Evolutionary conservation across 768 basidiomycete species (phyloP), one percentile per base, ranked within the genome.

Genomic region (Phlebiopsis gigantea): DNA sequence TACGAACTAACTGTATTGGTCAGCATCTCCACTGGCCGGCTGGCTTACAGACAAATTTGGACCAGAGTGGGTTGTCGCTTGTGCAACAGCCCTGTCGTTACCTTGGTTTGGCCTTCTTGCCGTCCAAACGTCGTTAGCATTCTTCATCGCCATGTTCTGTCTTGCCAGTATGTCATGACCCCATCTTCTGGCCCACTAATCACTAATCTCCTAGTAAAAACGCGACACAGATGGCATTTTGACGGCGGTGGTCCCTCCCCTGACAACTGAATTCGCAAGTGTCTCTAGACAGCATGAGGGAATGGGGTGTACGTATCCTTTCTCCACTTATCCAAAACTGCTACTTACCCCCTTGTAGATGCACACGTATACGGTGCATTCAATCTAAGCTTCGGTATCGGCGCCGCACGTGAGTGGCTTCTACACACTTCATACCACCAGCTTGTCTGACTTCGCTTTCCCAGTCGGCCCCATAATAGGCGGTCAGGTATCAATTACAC

Each of bases 331-430:
- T 39, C 29, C 7, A 26, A 15, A 7, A 19, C 39, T 48, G 55
- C 39, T 49, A 29, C 57, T 26, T 46, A 15, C 46, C 57, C 4
- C 46, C 26, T 29, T 7, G 5, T 61, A 90, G 88, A 85, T 68
- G 88, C 79, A 0, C 87, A 90, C 63, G 77, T 87, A 2, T 90
- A 88, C 62, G 88, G 82, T 3, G 83, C 82, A 0, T 88, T 88
- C 65, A 91, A 89, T 69, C 64, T 90, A 10, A 81, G 81, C 2
- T 88, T 83, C 58, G 87, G 84, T 1, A 65, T 86, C 56, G 88
- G 86, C 28, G 78, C 83, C 30, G 71, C 80, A 46, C 64, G 87
- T 87, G 61, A 67, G 79, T 71, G 17, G 12, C 42, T 53, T 29
- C 25, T 17, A 25, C 15, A 8, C 15, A 14, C 47, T 31, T 17